Base-by-base conservation (phyloP, 2,329 filamentous ascomycete genomes). In the Exophiala bonariae region DNA sequence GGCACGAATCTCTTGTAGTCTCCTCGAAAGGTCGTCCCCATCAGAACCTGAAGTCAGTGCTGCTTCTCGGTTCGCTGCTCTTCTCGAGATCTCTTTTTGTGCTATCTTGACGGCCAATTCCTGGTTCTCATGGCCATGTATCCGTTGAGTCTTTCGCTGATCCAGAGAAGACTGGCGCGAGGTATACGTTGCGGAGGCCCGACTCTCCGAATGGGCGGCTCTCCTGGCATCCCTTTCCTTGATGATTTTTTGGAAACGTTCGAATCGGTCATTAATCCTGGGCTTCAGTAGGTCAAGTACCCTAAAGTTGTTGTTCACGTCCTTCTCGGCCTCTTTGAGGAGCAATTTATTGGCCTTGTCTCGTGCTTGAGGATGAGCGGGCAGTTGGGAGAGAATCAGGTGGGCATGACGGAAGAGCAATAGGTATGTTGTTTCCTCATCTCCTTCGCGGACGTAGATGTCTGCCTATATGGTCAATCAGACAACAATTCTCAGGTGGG, bases 401-500 rank as follows among this genome's bases (percentile, higher is more conserved):
- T 85, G 79, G 8, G 89, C 89, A 69, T 95, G 90, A 58, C 93
- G 84, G 64, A 93, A 89, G n/a, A 95, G 80, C 49, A 97, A 82
- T 44, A 96, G 79, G 66, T 95, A 99, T 3, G 92, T 88, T 63
- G 93, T 86, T 59, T 90, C 82, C 55, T 89, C 82, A 68, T 96
- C 91, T 61, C 86, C 85, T 67, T 97, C 92, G 33, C 80, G 79
- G 61, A 93, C 79, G 64, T 96, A 96, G 59, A 92, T 89, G 41
- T 82, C 78, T 16, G 89, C 91, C 88, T 96, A 62, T 10, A 44
- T 26, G 45, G 32, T 58, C 54, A 6, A 44, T 59, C 46, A 61
- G 59, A 56, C 39, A 36, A 18, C 9, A 10, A 20, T 26, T 23
- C 26, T 19, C 13, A 19, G 23, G 39, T 13, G 18, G 50, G 17